phyloP scores from a whole-genome alignment of 306 rosid species.

The Crataegus laevigata region DNA sequence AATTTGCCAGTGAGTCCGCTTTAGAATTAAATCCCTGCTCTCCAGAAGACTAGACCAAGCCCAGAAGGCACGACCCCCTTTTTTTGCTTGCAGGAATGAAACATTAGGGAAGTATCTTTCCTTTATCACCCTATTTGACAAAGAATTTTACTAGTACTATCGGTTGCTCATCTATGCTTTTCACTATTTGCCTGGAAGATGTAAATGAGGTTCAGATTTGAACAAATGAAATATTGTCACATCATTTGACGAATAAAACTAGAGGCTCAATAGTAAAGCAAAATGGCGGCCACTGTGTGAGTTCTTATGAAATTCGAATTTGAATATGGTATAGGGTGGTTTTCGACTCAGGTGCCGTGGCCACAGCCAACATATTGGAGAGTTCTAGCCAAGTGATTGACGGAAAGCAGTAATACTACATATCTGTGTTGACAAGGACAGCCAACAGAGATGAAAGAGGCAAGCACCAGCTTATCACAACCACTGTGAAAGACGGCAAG shows the following conservation, averaged over 20 bases:
- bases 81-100: too few relatives aligned
- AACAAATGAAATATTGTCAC: not conserved
- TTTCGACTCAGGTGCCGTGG: conserved; percentile 73
- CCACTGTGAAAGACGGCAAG: conserved; percentile 77
- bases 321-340: conserved; percentile 60
- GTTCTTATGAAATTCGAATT: conserved; percentile 16
- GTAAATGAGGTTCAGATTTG: not conserved
- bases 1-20: too few relatives aligned
- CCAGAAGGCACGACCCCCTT: too few relatives aligned
- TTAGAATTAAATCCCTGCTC: too few relatives aligned
- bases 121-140: too few relatives aligned
- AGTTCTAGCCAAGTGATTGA: conserved; percentile 17
- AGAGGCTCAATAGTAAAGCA: not conserved
- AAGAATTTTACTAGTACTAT: too few relatives aligned
- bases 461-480: conserved; percentile 79
- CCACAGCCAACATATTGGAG: conserved; percentile 81
- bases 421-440: conserved; percentile 88
- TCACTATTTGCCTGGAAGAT: too few relatives aligned
- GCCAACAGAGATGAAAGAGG: conserved; percentile 99
- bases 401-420: conserved; percentile 56
- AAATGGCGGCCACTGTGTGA: not conserved
- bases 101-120: too few relatives aligned
- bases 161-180: too few relatives aligned
- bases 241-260: not conserved
- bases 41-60: too few relatives aligned